phyloP scores from a whole-genome alignment of 345 rosid species.

The Ceriops zippeliana region DNA sequence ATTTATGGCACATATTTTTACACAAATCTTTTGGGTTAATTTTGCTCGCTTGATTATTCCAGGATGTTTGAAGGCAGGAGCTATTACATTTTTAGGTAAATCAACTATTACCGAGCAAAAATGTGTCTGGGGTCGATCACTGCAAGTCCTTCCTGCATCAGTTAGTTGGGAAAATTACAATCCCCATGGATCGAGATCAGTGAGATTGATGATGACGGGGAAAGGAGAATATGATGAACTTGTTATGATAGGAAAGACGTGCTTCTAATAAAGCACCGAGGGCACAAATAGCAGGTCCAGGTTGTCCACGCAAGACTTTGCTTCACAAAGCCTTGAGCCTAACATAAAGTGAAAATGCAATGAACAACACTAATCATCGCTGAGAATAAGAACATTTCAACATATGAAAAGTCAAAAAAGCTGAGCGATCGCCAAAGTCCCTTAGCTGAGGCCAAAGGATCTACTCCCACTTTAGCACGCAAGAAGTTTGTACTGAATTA shows the following conservation, averaged over 20 bases:
- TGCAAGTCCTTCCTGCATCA: conserved; percentile 72
- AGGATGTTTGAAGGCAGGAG: no score
- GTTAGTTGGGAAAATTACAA: conserved; percentile 23
- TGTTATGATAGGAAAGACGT: conserved; percentile 14
- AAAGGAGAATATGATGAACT: neutral
- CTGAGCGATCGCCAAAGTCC: conserved; percentile 87
- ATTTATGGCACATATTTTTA: neutral
- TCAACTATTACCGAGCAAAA: no score
- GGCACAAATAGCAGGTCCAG: conserved; percentile 78
- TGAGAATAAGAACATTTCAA: neutral
- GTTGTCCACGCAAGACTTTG: conserved; percentile 74
- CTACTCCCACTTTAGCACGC: conserved; percentile 89
- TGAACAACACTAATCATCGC: neutral
- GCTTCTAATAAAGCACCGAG: conserved; percentile 74
- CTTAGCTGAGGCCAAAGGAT: conserved; percentile 85
- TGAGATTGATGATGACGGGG: neutral
- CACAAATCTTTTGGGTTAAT: neutral
- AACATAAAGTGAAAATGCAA: conserved; percentile 11
- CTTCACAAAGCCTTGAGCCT: conserved; percentile 88
- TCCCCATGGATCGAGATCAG: neutral
- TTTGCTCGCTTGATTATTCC: neutral
- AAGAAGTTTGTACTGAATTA: conserved; percentile 2
- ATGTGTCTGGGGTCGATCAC: conserved; percentile 44
- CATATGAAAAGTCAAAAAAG: conserved; percentile 17
- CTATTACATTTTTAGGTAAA: no score